phyloP scores from a whole-genome alignment of 345 rosid species.

The Rhodamnia argentea region DNA sequence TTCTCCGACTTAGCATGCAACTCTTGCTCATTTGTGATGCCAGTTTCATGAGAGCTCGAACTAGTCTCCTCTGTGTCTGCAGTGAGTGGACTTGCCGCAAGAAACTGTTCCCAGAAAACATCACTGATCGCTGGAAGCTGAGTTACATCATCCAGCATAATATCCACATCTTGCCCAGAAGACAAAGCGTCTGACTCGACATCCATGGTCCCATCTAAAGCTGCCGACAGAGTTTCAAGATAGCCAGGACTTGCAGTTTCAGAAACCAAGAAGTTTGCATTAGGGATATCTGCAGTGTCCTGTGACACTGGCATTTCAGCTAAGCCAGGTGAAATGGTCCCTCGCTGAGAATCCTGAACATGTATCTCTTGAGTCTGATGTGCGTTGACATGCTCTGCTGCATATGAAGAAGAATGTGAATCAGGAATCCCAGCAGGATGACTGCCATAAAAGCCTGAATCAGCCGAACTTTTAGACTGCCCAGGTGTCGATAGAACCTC shows the following conservation, averaged over 20 bases:
- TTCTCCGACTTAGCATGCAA: conserved; percentile 13
- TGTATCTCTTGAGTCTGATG: not conserved
- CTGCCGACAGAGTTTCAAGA: conserved; percentile 29
- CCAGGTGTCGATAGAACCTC: conserved; percentile 32
- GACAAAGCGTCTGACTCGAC: conserved; percentile 26
- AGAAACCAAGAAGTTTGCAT: conserved; percentile 27
- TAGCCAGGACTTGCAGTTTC: conserved; percentile 29
- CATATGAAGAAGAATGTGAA: conserved; percentile 9
- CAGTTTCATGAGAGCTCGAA: conserved; percentile 18
- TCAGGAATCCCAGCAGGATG: conserved; percentile 15
- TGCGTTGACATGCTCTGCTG: not conserved
- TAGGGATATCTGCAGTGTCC: conserved; percentile 22
- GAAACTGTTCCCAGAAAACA: conserved; percentile 64
- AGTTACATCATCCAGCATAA: conserved; percentile 30
- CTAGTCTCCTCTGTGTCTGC: conserved; percentile 46
- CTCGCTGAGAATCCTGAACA: not conserved
- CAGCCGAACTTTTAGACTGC: conserved; percentile 18
- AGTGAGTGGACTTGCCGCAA: conserved; percentile 26
- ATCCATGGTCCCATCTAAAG: conserved; percentile 19
- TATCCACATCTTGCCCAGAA: conserved; percentile 29
- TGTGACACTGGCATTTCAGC: conserved; percentile 14
- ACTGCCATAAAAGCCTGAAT: conserved; percentile 10
- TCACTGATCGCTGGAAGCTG: conserved; percentile 52
- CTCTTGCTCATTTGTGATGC: conserved; percentile 9
- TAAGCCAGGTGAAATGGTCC: too few relatives aligned